These are phyloP conservation scores for Artemisia annua DNA, from an alignment of 129 eudicot genomes.

Conservation along the genomic window DNA sequence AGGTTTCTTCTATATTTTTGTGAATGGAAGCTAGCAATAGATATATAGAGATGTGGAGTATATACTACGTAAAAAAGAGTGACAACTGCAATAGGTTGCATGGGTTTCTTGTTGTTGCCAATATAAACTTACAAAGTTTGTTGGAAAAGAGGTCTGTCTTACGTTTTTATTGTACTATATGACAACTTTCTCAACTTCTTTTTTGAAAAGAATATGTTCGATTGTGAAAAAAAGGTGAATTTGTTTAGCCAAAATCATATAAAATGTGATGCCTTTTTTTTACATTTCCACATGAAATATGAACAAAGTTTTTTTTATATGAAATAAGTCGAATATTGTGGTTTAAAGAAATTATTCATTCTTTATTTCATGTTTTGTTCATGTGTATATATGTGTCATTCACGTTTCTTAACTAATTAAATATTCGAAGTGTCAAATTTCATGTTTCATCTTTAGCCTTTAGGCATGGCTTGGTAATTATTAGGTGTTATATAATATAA, in stretches of 20 bases:
- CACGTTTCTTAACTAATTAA: not conserved
- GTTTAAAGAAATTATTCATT: not conserved
- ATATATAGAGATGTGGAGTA: constrained; percentile 11
- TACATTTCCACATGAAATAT: not conserved
- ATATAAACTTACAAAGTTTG: constrained; percentile 16
- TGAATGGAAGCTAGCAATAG: constrained; percentile 5
- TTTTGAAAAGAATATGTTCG: not conserved
- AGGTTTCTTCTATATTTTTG: not conserved
- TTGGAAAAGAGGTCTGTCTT: constrained; percentile 8
- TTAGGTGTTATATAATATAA: too few relatives aligned
- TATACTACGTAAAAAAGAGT: constrained; percentile 1
- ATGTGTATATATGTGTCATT: not conserved
- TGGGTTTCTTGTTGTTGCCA: constrained; percentile 36
- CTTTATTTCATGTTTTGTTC: too few relatives aligned
- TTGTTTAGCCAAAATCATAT: not conserved
- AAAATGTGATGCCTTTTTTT: not conserved
- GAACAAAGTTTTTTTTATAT: too few relatives aligned
- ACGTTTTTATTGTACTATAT: constrained; percentile 14
- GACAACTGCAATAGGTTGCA: constrained; percentile 32
- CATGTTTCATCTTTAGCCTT: too few relatives aligned
- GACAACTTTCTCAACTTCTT: constrained; percentile 3
- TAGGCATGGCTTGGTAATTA: too few relatives aligned
- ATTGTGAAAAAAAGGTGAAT: not conserved
- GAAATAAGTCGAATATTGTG: not conserved
- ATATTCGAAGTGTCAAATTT: not conserved